phyloP scores from a whole-genome alignment of 345 rosid genomes.

The Gynandropsis gynandra region DNA sequence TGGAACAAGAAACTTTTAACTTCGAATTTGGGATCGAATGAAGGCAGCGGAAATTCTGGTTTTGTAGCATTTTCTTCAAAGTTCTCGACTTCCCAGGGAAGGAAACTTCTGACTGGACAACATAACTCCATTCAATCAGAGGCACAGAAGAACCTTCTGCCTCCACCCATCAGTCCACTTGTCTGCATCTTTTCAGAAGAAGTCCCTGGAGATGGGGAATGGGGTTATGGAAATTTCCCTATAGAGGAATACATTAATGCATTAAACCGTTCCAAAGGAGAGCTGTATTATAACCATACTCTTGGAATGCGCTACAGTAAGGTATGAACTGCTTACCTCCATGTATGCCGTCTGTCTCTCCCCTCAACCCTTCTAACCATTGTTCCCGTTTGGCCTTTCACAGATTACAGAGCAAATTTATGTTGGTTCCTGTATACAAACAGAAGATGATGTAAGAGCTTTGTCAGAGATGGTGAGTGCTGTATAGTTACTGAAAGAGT shows the following conservation, averaged over 20 bases:
- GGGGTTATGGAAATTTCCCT: conserved; percentile 90
- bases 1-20: conserved; percentile 55
- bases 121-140: conserved; percentile 30
- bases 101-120: conserved; percentile 46
- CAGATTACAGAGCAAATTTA: conserved; percentile 89
- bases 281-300: conserved; percentile 73
- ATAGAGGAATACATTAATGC: conserved; percentile 83
- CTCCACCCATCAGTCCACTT: conserved; percentile 43
- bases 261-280: conserved; percentile 79
- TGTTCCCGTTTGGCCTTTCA: conserved; percentile 23
- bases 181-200: conserved; percentile 67
- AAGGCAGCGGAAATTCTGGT: conserved; percentile 66
- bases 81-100: conserved; percentile 47
- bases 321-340: too few relatives aligned
- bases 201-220: conserved; percentile 73
- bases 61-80: conserved; percentile 71
- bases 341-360: too few relatives aligned
- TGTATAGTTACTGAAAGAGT: not conserved
- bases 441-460: conserved; percentile 63
- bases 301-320: conserved; percentile 87
- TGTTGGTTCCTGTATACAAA: conserved; percentile 85
- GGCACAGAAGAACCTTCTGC: conserved; percentile 30
- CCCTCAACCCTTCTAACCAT: not conserved
- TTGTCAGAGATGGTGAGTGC: conserved; percentile 56
- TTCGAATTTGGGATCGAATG: conserved; percentile 40